A percentile compares a stretch with the other conserved stretches of the same genome.
These are phyloP conservation scores for Trichoderma brevicompactum DNA, from an alignment of 2,329 filamentous ascomycete species.

Conservation along the genomic window DNA sequence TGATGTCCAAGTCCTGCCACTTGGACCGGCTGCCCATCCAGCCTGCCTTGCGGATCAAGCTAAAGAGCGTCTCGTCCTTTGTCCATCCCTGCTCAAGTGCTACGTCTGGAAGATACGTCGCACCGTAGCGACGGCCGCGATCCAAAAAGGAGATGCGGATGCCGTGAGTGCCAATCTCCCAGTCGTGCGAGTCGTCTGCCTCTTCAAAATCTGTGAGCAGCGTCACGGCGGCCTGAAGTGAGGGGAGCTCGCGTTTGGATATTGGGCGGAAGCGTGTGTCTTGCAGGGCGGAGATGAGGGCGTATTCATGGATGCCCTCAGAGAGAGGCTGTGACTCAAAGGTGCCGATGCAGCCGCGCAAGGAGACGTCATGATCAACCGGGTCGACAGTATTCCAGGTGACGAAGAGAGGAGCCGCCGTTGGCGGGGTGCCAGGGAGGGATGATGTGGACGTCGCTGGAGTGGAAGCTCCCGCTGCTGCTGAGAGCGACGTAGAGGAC, in stretches of 20 bases:
- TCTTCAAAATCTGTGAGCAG: constrained; percentile 86
- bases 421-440: constrained; percentile 42
- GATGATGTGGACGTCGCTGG: constrained; percentile 52
- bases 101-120: constrained; percentile 92
- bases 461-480: constrained; percentile 50
- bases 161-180: constrained; percentile 85
- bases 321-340: constrained; percentile 79
- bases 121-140: constrained; percentile 72
- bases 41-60: constrained; percentile 91
- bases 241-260: constrained; percentile 56
- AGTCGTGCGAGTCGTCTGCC: constrained; percentile 74
- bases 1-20: constrained; percentile 80
- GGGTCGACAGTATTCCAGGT: constrained; percentile 79
- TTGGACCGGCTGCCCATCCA: constrained; percentile 80
- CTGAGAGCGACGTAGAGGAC: constrained; percentile 44
- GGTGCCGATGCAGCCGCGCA: constrained; percentile 95
- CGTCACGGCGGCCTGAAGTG: constrained; percentile 71
- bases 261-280: constrained; percentile 67
- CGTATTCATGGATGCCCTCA: constrained; percentile 76
- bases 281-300: constrained; percentile 74
- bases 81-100: constrained; percentile 92
- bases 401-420: constrained; percentile 80
- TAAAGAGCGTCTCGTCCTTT: constrained; percentile 87
- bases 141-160: constrained; percentile 84
- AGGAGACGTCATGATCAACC: constrained; percentile 51